Conservation (phyloP, 352 stramenopile genomes). For the Pythium insidiosum region DNA sequence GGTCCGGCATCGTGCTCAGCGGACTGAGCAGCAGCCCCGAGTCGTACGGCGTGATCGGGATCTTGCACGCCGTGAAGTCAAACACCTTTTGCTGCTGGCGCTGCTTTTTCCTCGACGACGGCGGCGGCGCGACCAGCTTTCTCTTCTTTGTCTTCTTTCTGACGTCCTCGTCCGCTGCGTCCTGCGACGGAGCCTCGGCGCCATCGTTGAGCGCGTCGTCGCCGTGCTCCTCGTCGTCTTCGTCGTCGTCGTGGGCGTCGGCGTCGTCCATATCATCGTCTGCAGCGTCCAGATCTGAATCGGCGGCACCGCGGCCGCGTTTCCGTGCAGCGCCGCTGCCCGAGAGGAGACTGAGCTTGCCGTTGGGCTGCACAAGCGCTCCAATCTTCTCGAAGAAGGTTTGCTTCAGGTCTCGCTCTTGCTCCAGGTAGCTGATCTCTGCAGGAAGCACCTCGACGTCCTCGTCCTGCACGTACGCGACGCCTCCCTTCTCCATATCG, state of each 20-base stretch:
- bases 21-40: conserved; percentile 60
- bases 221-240: conserved; percentile 23
- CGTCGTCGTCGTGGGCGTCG: conserved; percentile 24
- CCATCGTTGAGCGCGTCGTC: conserved; percentile 7
- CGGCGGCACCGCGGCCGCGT: conserved; percentile 9
- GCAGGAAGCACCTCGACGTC: conserved; percentile 41
- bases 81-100: conserved; percentile 41
- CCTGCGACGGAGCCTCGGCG: neutral
- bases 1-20: conserved; percentile 55
- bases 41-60: conserved; percentile 60
- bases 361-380: conserved; percentile 41
- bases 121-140: conserved; percentile 30
- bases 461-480: conserved; percentile 52
- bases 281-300: conserved; percentile 16
- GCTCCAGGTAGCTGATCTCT: conserved; percentile 41
- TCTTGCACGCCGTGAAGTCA: conserved; percentile 55
- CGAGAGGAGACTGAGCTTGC: conserved; percentile 28
- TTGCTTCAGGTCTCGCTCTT: conserved; percentile 45
- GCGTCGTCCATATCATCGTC: conserved; percentile 19
- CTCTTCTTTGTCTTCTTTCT: conserved; percentile 38
- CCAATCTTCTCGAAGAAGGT: conserved; percentile 68
- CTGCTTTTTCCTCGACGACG: conserved; percentile 28
- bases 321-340: conserved; percentile 4
- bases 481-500: conserved; percentile 28
- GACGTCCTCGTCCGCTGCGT: conserved; percentile 3